phyloP scores from a whole-genome alignment of 345 rosid genomes.

The Sapria himalayana region DNA sequence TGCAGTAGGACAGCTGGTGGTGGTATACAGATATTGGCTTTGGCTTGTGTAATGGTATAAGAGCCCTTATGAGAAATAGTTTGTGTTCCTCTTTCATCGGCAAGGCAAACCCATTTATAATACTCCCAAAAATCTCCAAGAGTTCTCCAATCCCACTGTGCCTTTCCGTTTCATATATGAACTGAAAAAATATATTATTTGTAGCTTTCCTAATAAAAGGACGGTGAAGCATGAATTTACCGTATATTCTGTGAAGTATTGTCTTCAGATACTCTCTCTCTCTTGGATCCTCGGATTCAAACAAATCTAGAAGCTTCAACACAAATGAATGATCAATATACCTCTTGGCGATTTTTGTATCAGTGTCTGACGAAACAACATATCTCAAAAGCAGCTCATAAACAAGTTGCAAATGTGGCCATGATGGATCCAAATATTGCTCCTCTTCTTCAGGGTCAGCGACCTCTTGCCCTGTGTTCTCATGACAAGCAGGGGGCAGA shows the following conservation, averaged over 20 bases:
- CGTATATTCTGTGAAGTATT: slow-evolving; percentile 71
- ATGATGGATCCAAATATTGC: slow-evolving; percentile 59
- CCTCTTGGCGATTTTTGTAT: slow-evolving; percentile 60
- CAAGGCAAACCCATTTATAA: slow-evolving; percentile 76
- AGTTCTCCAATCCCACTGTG: slow-evolving; percentile 66
- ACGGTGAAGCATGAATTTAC: slow-evolving; percentile 83
- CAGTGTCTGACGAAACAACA: slow-evolving; percentile 55
- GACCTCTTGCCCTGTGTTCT: slow-evolving; percentile 57
- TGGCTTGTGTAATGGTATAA: slow-evolving; percentile 81
- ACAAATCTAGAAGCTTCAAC: slow-evolving; percentile 52
- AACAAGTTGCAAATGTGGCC: slow-evolving; percentile 83
- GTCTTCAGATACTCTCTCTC: slow-evolving; percentile 78
- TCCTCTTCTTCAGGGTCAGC: slow-evolving; percentile 78
- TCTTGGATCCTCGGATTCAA: slow-evolving; percentile 67
- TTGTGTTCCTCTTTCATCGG: slow-evolving; percentile 95
- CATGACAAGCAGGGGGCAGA: slow-evolving; percentile 59
- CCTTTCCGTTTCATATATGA: slow-evolving; percentile 77
- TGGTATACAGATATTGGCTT: slow-evolving; percentile 45
- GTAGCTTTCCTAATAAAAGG: slow-evolving; percentile 70
- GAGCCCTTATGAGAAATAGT: slow-evolving; percentile 64
- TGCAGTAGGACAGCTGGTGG: slow-evolving; percentile 71
- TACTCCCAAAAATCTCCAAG: slow-evolving; percentile 78
- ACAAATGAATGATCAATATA: slow-evolving; percentile 63
- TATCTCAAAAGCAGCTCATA: slow-evolving; percentile 63
- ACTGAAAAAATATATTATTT: slow-evolving; percentile 59